Percentiles rank a stretch among this genome's conserved stretches.
Evolutionary conservation across 768 basidiomycete species (phyloP).

Genomic region (Termitomyces sp.): DNA sequence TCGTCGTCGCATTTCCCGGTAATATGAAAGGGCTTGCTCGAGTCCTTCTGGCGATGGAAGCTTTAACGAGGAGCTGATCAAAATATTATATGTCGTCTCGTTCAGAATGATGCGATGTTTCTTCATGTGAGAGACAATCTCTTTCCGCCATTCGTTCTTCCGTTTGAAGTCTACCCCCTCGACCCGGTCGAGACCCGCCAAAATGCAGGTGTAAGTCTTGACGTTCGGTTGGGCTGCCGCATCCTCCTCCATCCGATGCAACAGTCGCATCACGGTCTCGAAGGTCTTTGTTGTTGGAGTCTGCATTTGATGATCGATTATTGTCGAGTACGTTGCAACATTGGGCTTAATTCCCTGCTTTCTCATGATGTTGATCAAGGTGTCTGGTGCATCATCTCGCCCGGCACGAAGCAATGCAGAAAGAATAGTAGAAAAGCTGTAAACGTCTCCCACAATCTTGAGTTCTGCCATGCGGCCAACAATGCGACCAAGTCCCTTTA

Average conservation of each 20-base stretch:
- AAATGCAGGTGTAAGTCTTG: constrained; percentile 78
- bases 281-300: constrained; percentile 49
- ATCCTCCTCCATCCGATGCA: constrained; percentile 69
- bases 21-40: constrained; percentile 49
- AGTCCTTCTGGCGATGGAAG: constrained; percentile 45
- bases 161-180: constrained; percentile 39
- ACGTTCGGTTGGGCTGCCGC: constrained; percentile 53
- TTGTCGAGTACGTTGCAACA: constrained; percentile 68
- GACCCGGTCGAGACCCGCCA: constrained; percentile 66
- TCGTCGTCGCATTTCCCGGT: constrained; percentile 51
- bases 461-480: constrained; percentile 52
- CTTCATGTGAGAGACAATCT: constrained; percentile 57
- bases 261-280: constrained; percentile 57
- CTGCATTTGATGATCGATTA: constrained; percentile 71
- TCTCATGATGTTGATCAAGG: constrained; percentile 69
- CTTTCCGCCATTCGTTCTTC: constrained; percentile 38
- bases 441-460: constrained; percentile 65
- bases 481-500: constrained; percentile 50
- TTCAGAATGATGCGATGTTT: constrained; percentile 46
- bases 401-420: constrained; percentile 68
- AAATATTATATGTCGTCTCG: constrained; percentile 68
- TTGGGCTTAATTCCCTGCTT: constrained; percentile 70
- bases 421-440: constrained; percentile 85
- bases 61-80: constrained; percentile 63
- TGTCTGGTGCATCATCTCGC: constrained; percentile 56